Conservation (phyloP, 495 filamentous ascomycete genomes). For the Hamigera avellanea region DNA sequence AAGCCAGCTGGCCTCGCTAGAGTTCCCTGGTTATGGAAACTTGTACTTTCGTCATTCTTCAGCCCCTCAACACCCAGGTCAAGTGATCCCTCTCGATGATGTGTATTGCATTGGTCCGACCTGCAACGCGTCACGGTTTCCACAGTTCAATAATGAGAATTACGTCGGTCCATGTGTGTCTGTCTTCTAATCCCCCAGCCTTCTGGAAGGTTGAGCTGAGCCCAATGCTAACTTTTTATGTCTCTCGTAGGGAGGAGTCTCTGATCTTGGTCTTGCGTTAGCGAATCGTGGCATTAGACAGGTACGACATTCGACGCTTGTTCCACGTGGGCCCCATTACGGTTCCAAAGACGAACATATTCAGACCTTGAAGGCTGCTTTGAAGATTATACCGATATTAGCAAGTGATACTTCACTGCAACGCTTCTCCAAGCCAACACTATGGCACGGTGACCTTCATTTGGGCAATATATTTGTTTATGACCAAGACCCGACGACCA, state of each 20-base stretch:
- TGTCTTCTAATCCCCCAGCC: too few relatives aligned
- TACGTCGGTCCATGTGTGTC: slow-evolving; percentile 12
- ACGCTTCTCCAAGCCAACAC: slow-evolving; percentile 5
- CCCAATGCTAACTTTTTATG: background rate
- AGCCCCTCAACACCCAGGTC: background rate
- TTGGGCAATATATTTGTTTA: slow-evolving; percentile 22
- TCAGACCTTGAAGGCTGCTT: slow-evolving; percentile 3
- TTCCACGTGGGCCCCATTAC: slow-evolving; percentile 3
- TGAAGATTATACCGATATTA: slow-evolving; percentile 6
- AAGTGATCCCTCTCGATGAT: slow-evolving; percentile 8
- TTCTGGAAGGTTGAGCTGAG: background rate
- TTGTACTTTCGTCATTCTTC: slow-evolving; percentile 16
- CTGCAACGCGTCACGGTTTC: slow-evolving; percentile 7
- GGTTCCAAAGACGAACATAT: slow-evolving; percentile 7
- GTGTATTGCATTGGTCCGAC: slow-evolving; percentile 9
- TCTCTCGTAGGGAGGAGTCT: slow-evolving; percentile 10
- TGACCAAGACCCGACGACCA: slow-evolving; percentile 9
- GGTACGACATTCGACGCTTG: slow-evolving; percentile 1
- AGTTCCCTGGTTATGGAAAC: slow-evolving; percentile 16
- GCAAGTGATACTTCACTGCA: slow-evolving; percentile 1
- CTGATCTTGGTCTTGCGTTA: slow-evolving; percentile 5
- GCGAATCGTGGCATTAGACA: slow-evolving; percentile 2
- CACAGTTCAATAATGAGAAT: slow-evolving; percentile 1
- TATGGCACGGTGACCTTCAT: slow-evolving; percentile 22
- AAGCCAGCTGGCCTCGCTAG: slow-evolving; percentile 11